Conservation (phyloP, 208 protist species). For the Leishmania guyanensis region DNA sequence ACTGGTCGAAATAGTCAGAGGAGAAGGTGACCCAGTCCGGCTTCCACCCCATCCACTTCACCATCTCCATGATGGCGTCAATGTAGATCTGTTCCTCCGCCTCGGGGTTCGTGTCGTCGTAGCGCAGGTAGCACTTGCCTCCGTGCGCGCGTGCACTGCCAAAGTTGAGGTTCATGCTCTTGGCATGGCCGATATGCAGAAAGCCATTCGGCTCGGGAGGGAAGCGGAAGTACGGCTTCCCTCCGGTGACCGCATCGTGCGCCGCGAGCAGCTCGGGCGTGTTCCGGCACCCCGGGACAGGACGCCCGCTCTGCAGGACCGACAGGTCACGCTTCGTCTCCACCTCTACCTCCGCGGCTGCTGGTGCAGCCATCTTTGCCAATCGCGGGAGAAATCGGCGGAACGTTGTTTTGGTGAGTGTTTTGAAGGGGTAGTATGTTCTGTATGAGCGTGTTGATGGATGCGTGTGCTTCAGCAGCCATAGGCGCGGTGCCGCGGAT, state of each 20-base stretch:
- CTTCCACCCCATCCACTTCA: conserved; percentile 92
- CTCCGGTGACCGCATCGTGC: conserved; percentile 61
- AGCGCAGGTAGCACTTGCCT: conserved; percentile 97
- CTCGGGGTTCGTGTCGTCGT: conserved; percentile 99
- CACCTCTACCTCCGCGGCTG: conserved; percentile 24
- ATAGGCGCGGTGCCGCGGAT: neutral
- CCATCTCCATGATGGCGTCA: conserved; percentile 95
- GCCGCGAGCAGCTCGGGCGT: conserved; percentile 67
- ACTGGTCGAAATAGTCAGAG: conserved; percentile 98
- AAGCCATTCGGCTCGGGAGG: conserved; percentile 98
- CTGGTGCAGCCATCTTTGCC: conserved; percentile 42
- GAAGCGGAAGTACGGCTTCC: conserved; percentile 94
- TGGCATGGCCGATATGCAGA: conserved; percentile 99
- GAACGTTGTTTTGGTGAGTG: conserved; percentile 41
- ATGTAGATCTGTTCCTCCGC: conserved; percentile 98
- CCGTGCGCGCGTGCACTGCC: conserved; percentile 91
- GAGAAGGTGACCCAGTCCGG: conserved; percentile 96
- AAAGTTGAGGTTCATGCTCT: conserved; percentile 99
- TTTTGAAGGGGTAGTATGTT: neutral
- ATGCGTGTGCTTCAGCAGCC: neutral
- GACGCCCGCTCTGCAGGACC: conserved; percentile 81
- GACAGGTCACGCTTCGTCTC: conserved; percentile 82
- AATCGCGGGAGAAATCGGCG: conserved; percentile 31
- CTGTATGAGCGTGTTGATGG: neutral
- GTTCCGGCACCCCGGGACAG: conserved; percentile 78